These are phyloP conservation scores for Leishmania amazonensis DNA, from an alignment of 208 protist genomes.

Conservation along the genomic window DNA sequence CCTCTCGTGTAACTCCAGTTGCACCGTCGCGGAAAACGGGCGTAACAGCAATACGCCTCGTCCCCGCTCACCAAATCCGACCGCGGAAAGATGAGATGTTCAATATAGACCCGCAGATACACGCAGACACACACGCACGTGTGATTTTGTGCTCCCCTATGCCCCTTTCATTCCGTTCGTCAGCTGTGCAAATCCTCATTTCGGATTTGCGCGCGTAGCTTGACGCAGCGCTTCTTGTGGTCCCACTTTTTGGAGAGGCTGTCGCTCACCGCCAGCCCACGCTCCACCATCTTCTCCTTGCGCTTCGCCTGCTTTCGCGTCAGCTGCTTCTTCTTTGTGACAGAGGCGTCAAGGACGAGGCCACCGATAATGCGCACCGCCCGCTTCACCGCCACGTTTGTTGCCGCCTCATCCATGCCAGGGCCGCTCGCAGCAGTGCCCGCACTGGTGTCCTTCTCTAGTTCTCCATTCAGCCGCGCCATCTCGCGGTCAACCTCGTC, in stretches of 20 bases:
- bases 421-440: neutral
- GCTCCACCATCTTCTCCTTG: slow-evolving; percentile 60
- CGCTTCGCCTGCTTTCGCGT: slow-evolving; percentile 75
- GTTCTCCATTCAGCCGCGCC: slow-evolving; percentile 43
- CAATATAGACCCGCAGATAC: neutral
- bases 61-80: neutral
- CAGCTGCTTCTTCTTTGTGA: slow-evolving; percentile 69
- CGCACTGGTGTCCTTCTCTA: slow-evolving; percentile 10
- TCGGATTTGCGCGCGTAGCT: slow-evolving; percentile 83
- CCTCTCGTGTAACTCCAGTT: no score
- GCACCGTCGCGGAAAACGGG: neutral
- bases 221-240: slow-evolving; percentile 83
- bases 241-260: slow-evolving; percentile 67
- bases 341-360: slow-evolving; percentile 64
- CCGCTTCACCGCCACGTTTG: slow-evolving; percentile 33
- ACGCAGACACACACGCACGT: neutral
- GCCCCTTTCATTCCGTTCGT: neutral
- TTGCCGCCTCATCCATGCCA: neutral
- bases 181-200: slow-evolving; percentile 81
- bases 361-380: slow-evolving; percentile 59
- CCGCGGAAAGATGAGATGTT: no score
- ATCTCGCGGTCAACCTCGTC: slow-evolving; percentile 69
- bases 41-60: neutral
- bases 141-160: neutral
- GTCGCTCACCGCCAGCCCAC: slow-evolving; percentile 57